Percentiles rank a stretch among this genome's conserved stretches.
Conservation (phyloP, 768 basidiomycete species). For the Hemileccinum impolitum region DNA sequence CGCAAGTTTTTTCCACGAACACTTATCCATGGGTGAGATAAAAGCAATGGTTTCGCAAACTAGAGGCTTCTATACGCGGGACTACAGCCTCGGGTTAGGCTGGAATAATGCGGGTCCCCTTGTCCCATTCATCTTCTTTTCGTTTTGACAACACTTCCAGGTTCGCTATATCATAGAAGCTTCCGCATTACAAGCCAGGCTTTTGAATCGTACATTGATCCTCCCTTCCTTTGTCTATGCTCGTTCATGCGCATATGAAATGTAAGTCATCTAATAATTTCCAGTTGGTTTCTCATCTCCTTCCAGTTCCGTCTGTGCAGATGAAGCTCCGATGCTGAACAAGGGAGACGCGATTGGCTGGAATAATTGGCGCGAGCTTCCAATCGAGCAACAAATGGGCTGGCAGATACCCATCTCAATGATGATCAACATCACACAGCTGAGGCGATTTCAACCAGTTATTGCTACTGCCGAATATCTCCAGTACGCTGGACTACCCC, state of each 20-base stretch:
- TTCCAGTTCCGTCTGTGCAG: slow-evolving; percentile 33
- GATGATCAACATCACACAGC: slow-evolving; percentile 40
- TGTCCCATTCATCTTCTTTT: not conserved
- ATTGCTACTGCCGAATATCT: slow-evolving; percentile 39
- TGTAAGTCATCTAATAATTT: slow-evolving; percentile 21
- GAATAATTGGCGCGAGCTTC: slow-evolving; percentile 37
- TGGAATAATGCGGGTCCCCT: slow-evolving; percentile 41
- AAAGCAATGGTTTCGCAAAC: slow-evolving; percentile 35
- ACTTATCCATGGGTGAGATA: slow-evolving; percentile 30
- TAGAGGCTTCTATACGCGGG: slow-evolving; percentile 39
- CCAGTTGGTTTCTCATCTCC: not conserved
- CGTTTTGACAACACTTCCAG: slow-evolving; percentile 18
- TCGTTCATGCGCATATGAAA: slow-evolving; percentile 40
- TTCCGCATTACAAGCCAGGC: slow-evolving; percentile 34
- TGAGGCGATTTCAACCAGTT: slow-evolving; percentile 35
- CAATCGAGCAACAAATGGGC: slow-evolving; percentile 31
- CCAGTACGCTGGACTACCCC: slow-evolving; percentile 32
- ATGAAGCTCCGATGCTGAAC: slow-evolving; percentile 41
- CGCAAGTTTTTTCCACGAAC: slow-evolving; percentile 8
- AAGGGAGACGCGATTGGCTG: slow-evolving; percentile 38
- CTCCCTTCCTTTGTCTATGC: slow-evolving; percentile 42
- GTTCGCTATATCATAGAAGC: slow-evolving; percentile 46
- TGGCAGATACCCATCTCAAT: slow-evolving; percentile 31
- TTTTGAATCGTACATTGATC: slow-evolving; percentile 40
- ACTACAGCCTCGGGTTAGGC: slow-evolving; percentile 43